Evolutionary conservation across 2,329 filamentous ascomycete genomes (phyloP).

Genomic region (Chrysosporium keratinophilum): DNA sequence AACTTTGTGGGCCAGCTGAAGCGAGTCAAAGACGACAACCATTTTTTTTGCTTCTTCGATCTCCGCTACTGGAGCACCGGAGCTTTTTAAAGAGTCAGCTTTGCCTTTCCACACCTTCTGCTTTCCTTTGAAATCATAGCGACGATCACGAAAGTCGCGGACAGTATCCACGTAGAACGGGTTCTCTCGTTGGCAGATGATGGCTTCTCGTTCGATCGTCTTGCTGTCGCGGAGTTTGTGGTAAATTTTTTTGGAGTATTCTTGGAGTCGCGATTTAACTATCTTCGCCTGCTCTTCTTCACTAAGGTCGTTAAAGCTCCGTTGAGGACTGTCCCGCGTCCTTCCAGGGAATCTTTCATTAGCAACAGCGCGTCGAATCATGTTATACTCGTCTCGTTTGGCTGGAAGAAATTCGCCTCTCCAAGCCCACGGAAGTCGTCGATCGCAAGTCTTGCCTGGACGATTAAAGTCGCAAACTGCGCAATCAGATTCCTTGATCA

Average conservation of each 20-base stretch:
- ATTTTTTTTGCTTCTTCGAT: slow-evolving; percentile 97
- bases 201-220: slow-evolving; percentile 86
- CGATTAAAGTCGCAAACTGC: slow-evolving; percentile 97
- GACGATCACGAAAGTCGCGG: slow-evolving; percentile 86
- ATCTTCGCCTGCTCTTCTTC: slow-evolving; percentile 71
- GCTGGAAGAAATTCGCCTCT: slow-evolving; percentile 93
- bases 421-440: slow-evolving; percentile 93
- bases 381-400: slow-evolving; percentile 97
- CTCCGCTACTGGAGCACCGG: slow-evolving; percentile 64
- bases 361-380: slow-evolving; percentile 84
- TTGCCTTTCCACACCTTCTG: slow-evolving; percentile 99
- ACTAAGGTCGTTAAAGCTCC: slow-evolving; percentile 70
- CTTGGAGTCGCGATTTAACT: slow-evolving; percentile 75
- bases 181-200: slow-evolving; percentile 96
- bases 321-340: slow-evolving; percentile 55
- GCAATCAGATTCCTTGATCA: slow-evolving; percentile 93
- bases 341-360: slow-evolving; percentile 87
- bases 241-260: slow-evolving; percentile 97
- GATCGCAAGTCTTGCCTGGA: slow-evolving; percentile 92
- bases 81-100: slow-evolving; percentile 71
- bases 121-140: slow-evolving; percentile 97
- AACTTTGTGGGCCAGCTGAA: slow-evolving; percentile 96
- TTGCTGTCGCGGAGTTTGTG: slow-evolving; percentile 97
- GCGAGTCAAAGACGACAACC: slow-evolving; percentile 89
- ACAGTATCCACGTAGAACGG: slow-evolving; percentile 98